Evolutionary conservation across 345 rosid species (phyloP).

Genomic region (Dovyalis caffra): DNA sequence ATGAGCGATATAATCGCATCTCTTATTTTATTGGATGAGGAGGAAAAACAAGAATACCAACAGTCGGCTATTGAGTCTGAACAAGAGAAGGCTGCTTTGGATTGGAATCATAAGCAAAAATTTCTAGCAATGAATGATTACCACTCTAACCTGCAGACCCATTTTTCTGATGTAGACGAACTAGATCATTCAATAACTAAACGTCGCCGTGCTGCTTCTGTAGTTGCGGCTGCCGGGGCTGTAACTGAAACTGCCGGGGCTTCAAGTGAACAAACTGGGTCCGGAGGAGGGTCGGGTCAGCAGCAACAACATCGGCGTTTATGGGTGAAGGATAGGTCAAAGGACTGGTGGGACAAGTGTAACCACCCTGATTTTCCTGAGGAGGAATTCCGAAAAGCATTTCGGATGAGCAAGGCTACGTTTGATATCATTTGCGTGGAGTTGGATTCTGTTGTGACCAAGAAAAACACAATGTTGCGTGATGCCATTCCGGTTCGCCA

Average conservation of each 20-base stretch:
- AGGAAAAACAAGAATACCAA: conserved; percentile 49
- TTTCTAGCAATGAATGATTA: conserved; percentile 37
- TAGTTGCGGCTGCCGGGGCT: conserved; percentile 25
- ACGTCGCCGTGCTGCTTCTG: conserved; percentile 32
- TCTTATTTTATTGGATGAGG: conserved; percentile 53
- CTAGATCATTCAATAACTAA: conserved; percentile 36
- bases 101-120: conserved; percentile 44
- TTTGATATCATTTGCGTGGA: conserved; percentile 70
- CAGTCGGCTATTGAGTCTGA: conserved; percentile 38
- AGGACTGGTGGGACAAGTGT: conserved; percentile 84
- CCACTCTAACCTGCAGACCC: conserved; percentile 34
- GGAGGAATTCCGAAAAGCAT: conserved; percentile 63
- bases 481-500: conserved; percentile 91
- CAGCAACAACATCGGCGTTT: conserved; percentile 43
- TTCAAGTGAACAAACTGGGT: background rate
- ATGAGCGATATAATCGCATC: conserved; percentile 48
- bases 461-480: conserved; percentile 85
- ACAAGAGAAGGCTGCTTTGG: conserved; percentile 39
- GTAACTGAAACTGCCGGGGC: conserved; percentile 15
- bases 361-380: conserved; percentile 63
- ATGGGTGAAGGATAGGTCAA: conserved; percentile 85
- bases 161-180: conserved; percentile 35
- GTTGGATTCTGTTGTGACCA: conserved; percentile 62
- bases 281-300: conserved; percentile 20
- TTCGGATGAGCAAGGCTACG: conserved; percentile 79